These are phyloP conservation scores for Lupinus albus DNA, from an alignment of 306 rosid species.

Conservation along the genomic window DNA sequence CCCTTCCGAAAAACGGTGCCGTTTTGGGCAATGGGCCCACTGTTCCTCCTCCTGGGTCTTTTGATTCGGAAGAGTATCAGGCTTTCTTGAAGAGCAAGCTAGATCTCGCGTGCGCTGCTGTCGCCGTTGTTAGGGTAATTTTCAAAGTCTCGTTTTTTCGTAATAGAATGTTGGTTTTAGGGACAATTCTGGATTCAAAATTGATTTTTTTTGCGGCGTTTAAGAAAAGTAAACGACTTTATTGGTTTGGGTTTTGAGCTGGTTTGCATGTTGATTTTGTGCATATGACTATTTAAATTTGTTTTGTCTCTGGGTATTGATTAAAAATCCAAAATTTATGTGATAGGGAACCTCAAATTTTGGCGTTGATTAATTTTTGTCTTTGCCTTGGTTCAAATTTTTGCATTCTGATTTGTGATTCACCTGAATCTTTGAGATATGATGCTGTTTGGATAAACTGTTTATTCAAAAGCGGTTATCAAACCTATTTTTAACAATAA, in stretches of 20 bases:
- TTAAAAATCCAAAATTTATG: background rate
- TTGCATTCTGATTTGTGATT: background rate
- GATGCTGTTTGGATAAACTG: no score
- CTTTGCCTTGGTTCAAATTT: background rate
- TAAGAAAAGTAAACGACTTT: background rate
- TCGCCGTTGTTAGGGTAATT: constrained; percentile 74
- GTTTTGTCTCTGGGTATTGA: background rate
- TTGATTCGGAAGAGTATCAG: constrained; percentile 73
- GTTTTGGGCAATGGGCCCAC: constrained; percentile 29
- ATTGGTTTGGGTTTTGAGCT: background rate
- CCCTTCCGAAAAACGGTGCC: constrained; percentile 9
- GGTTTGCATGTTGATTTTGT: background rate
- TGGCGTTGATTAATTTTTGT: background rate
- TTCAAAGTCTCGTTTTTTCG: background rate
- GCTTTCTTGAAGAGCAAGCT: constrained; percentile 87
- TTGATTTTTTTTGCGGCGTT: background rate
- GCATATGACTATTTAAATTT: background rate
- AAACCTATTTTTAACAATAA: no score
- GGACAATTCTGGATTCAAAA: background rate
- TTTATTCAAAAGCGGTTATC: no score
- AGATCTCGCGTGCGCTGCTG: constrained; percentile 89
- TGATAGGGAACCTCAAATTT: background rate
- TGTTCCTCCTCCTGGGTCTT: constrained; percentile 42
- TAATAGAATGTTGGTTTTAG: background rate
- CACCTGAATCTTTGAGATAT: background rate